A percentile compares a stretch with the other conserved stretches of the same genome.
Conservation (phyloP, 2,329 filamentous ascomycete species). For the Epicoccum nigrum region DNA sequence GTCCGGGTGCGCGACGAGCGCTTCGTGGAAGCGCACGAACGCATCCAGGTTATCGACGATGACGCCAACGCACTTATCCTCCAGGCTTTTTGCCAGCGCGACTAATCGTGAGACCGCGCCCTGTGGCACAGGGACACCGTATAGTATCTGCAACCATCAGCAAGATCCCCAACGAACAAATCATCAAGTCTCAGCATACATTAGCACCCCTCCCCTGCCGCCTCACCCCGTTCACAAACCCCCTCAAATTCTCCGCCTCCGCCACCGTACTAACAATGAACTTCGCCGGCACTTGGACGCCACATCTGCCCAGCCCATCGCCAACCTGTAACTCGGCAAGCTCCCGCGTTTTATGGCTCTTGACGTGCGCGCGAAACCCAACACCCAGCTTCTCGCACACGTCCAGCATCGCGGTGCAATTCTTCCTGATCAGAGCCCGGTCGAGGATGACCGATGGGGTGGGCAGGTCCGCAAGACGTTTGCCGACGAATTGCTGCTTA, state of each 20-base stretch:
- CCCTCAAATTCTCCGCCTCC: slow-evolving; percentile 72
- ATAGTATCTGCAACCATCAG: slow-evolving; percentile 63
- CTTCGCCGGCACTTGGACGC: slow-evolving; percentile 53
- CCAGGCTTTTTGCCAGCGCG: slow-evolving; percentile 61
- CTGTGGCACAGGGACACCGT: slow-evolving; percentile 71
- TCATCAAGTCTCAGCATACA: no score
- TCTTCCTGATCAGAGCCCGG: slow-evolving; percentile 66
- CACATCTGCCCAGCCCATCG: slow-evolving; percentile 12
- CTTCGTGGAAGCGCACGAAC: slow-evolving; percentile 53
- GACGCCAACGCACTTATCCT: slow-evolving; percentile 61
- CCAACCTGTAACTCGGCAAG: slow-evolving; percentile 74
- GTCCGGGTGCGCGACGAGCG: slow-evolving; percentile 23
- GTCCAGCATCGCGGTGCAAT: slow-evolving; percentile 74
- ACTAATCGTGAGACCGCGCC: slow-evolving; percentile 67
- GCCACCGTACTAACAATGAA: slow-evolving; percentile 76
- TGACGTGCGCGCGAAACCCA: slow-evolving; percentile 77
- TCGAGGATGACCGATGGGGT: slow-evolving; percentile 74
- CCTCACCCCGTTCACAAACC: slow-evolving; percentile 65
- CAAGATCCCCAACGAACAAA: no score
- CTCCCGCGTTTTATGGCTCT: slow-evolving; percentile 81
- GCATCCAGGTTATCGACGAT: slow-evolving; percentile 70
- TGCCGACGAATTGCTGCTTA: slow-evolving; percentile 59
- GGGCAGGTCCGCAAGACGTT: slow-evolving; percentile 64
- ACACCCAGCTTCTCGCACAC: slow-evolving; percentile 65
- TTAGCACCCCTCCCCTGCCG: slow-evolving; percentile 62